Conservation (phyloP, 2,329 filamentous ascomycete species). For the Phyllosticta citribraziliensis region DNA sequence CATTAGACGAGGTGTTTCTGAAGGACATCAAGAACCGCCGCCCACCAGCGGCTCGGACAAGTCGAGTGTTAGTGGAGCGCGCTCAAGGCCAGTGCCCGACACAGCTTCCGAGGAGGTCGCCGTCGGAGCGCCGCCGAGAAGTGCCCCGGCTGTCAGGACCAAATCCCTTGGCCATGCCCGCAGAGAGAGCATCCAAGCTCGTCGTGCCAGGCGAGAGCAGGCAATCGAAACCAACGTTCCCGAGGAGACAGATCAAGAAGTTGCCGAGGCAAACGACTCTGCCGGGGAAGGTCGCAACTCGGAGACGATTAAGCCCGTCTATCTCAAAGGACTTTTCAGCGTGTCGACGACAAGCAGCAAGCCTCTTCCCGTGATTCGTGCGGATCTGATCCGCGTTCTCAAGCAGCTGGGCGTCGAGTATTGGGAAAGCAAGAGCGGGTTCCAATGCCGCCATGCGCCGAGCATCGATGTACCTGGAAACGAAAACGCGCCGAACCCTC, state of each 20-base stretch:
- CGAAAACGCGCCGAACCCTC: constrained; percentile 42
- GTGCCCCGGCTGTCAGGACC: constrained; percentile 43
- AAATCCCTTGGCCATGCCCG: constrained; percentile 85
- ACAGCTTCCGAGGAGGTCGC: constrained; percentile 41
- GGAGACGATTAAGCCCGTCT: constrained; percentile 86
- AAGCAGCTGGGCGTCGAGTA: constrained; percentile 84
- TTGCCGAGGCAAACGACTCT: constrained; percentile 46
- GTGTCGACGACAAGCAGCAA: constrained; percentile 94
- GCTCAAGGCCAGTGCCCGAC: constrained; percentile 37
- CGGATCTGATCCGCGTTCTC: constrained; percentile 83
- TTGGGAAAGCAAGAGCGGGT: constrained; percentile 85
- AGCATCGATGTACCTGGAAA: constrained; percentile 79
- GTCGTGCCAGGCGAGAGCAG: constrained; percentile 65
- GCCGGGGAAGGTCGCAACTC: constrained; percentile 43
- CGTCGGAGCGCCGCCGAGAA: constrained; percentile 19
- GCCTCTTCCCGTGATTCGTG: constrained; percentile 72
- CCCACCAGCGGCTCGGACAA: constrained; percentile 72
- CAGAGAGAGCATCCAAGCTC: constrained; percentile 83
- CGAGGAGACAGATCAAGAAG: constrained; percentile 81
- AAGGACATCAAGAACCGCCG: constrained; percentile 38
- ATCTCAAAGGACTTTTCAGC: constrained; percentile 91
- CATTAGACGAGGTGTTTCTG: constrained; percentile 40
- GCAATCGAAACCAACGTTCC: constrained; percentile 67
- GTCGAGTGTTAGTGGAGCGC: constrained; percentile 44
- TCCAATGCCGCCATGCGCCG: constrained; percentile 77